A percentile compares a stretch with the other conserved stretches of the same genome.
Evolutionary conservation across 352 stramenopile species (phyloP).

Genomic region (Phytophthora meadii): DNA sequence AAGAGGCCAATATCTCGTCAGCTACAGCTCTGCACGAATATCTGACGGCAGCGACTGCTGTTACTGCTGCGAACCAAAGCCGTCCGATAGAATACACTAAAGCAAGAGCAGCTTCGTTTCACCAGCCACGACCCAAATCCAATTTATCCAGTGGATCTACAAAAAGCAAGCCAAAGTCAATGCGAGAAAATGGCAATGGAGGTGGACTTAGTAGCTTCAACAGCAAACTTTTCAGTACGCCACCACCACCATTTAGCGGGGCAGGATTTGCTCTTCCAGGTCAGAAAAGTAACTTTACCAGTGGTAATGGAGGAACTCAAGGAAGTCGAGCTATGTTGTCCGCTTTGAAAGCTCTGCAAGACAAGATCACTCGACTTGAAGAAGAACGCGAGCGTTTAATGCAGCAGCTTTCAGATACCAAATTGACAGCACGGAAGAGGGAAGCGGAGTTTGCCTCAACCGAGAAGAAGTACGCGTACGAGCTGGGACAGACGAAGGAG

Average conservation of each 20-base stretch:
- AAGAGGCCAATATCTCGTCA: slow-evolving; percentile 18
- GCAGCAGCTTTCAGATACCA: slow-evolving; percentile 68
- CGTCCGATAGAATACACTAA: slow-evolving; percentile 30
- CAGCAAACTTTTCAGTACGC: slow-evolving; percentile 41
- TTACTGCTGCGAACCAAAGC: slow-evolving; percentile 29
- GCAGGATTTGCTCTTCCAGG: slow-evolving; percentile 15
- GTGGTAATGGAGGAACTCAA: slow-evolving; percentile 24
- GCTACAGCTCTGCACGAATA: slow-evolving; percentile 30
- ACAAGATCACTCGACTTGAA: slow-evolving; percentile 79
- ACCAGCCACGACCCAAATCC: slow-evolving; percentile 16
- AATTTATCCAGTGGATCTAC: slow-evolving; percentile 10
- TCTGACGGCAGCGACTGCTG: slow-evolving; percentile 34
- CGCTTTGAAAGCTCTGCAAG: slow-evolving; percentile 78
- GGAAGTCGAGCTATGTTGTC: slow-evolving; percentile 75
- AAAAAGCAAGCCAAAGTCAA: slow-evolving; percentile 27
- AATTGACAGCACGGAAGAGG: slow-evolving; percentile 57
- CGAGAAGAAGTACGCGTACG: slow-evolving; percentile 77
- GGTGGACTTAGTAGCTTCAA: slow-evolving; percentile 24
- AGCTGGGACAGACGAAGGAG: slow-evolving; percentile 73
- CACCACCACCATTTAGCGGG: slow-evolving; percentile 13
- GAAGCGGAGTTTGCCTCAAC: slow-evolving; percentile 55
- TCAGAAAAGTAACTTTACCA: slow-evolving; percentile 13
- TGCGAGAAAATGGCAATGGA: slow-evolving; percentile 16
- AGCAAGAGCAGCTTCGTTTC: slow-evolving; percentile 34
- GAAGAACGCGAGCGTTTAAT: slow-evolving; percentile 63